Evolutionary conservation across 345 rosid species (phyloP), one percentile per base, ranked within the genome.

Genomic region (Ceriops tagal): DNA sequence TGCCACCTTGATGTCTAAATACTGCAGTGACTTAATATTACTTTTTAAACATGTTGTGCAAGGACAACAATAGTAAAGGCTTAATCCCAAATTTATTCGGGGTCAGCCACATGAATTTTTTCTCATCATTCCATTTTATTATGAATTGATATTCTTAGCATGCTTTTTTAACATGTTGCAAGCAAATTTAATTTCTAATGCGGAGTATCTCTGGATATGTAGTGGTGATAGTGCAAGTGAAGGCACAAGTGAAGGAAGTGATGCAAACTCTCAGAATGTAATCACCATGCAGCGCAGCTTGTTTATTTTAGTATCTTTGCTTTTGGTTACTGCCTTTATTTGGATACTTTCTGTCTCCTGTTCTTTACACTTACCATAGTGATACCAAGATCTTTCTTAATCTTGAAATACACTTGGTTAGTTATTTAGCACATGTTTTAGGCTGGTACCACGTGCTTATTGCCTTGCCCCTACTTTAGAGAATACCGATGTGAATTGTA

Each of bases 161-260:
- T 68, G 37, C 32, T 72, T 58, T 56, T 13, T 21, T 35, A 20
- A 22, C 8, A 6, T 31, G 11, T 27, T 66, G 13, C 57, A n/a
- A 22, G 31, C 22, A 62, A 67, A 43, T 22, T 73, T 60, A 49
- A 16, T 71, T 82, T 72, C 83, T 86, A 78, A 78, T 68, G 15
- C 7, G 15, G 46, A 58, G 21, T 39, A 66, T 26, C 55, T 52
- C 67, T 67, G 30, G n/a, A 61, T 24, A 34, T 62, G 70, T 72
- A 92, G 99, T 77, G 92, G 85, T 35, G 99, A 95, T 71, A 95
- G 89, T 81, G 96, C 71, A 68, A 90, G 96, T 78, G 99, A 90
- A 79, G 97, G 96, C 73, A 82, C 96, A 59, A 95, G 98, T 80
- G 97, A 90, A 86, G 99, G 98, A 80, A 92, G 99, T 70, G 99